Evolutionary conservation across 139 green algal genomes (phyloP), one percentile per base, ranked within the genome.

Genomic region (Chlamydomonas sphaeroides): DNA sequence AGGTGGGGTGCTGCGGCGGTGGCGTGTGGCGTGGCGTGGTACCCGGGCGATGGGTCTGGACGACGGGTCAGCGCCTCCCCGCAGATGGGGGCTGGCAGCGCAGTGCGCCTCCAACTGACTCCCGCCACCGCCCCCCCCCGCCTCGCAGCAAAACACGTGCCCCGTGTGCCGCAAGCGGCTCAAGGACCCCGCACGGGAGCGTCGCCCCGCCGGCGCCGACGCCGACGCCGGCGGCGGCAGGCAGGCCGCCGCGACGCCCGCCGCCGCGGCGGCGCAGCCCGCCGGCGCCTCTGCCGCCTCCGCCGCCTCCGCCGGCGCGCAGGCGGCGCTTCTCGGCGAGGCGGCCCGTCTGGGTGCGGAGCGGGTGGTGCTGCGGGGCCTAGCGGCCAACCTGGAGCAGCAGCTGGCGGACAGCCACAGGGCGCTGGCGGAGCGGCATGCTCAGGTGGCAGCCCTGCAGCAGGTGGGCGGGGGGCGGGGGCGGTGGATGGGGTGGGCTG

Each of bases 91-190:
- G 61, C 1, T 36, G 21, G 30, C n/a, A 17, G 23, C 14, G 56
- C 5, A 25, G 14, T 30, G 56, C 14, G 56, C 11, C 5, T 30
- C n/a, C n/a, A n/a, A n/a, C n/a, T n/a, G n/a, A n/a, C n/a, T n/a
- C n/a, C n/a, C n/a, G n/a, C n/a, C n/a, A n/a, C n/a, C n/a, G n/a
- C n/a, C 53, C 53, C 53, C 28, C 21, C 23, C 25, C 53, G 18
- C 36, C 68, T 14, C 49, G 5, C 74, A 80, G 74, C 59, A 70
- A 70, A 80, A 61, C 57, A 71, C 74, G 4, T 80, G 74, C 32
- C 74, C 74, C 2, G 74, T 80, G 20, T 80, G 74, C 74, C 74
- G 74, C 20, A 71, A 17, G 39, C 61, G 39, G 11, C 74, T 80
- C 2, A 48, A 38, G 59, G 39, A 70, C 33, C 5, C 15, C 20